A percentile compares a stretch with the other conserved stretches of the same genome.
These are phyloP conservation scores for Nymphaea thermarum DNA, from an alignment of 164 flowering plant genomes.

Conservation along the genomic window DNA sequence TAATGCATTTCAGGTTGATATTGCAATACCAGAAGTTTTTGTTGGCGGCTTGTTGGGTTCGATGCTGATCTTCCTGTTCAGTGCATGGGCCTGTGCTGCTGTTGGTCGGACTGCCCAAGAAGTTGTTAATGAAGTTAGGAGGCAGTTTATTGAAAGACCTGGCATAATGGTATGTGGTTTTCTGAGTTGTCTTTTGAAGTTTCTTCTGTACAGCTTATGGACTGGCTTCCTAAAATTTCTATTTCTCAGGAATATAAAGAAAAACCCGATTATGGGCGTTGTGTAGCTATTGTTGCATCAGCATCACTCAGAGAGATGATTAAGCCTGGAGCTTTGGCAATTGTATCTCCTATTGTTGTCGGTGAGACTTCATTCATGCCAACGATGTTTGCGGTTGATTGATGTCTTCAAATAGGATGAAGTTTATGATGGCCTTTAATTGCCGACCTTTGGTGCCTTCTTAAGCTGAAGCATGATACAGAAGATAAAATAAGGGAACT, in stretches of 20 bases:
- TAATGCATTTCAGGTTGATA: constrained; percentile 67
- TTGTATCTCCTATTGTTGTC: constrained; percentile 65
- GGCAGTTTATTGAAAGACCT: constrained; percentile 96
- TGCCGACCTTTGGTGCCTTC: too few relatives aligned
- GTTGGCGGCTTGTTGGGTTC: constrained; percentile 93
- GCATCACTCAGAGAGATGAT: constrained; percentile 98
- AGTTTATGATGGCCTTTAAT: too few relatives aligned
- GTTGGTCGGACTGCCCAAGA: constrained; percentile 99
- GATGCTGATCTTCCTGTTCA: constrained; percentile 95
- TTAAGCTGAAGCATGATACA: too few relatives aligned
- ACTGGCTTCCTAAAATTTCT: constrained; percentile 5
- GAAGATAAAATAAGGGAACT: too few relatives aligned
- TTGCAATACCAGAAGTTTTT: constrained; percentile 96
- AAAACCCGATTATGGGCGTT: constrained; percentile 95
- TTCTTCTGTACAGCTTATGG: neutral
- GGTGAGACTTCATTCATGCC: constrained; percentile 35
- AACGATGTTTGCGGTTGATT: neutral
- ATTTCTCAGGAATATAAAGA: constrained; percentile 66
- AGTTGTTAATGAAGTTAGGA: constrained; percentile 94
- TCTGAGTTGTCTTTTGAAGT: neutral
- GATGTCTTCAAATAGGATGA: too few relatives aligned
- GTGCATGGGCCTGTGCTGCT: constrained; percentile 99
- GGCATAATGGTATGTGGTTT: constrained; percentile 80
- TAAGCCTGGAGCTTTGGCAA: constrained; percentile 98
- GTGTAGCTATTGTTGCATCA: constrained; percentile 97